A percentile compares a stretch with the other conserved stretches of the same genome.
Evolutionary conservation across 129 eudicot species (phyloP).

Genomic region (Artemisia annua): DNA sequence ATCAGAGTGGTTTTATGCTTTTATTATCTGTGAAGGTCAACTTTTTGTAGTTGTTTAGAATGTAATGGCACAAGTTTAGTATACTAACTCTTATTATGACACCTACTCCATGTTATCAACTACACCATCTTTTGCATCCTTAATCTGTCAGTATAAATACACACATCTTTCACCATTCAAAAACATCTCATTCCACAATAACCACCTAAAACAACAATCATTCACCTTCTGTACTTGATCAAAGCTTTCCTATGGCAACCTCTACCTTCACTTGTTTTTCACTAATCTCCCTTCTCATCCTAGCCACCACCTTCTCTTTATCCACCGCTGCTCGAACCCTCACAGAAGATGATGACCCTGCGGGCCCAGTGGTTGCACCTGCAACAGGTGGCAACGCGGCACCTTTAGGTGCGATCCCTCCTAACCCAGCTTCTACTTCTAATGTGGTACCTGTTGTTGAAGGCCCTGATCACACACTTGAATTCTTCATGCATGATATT

Average conservation of each 20-base stretch:
- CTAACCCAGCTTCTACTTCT: slow-evolving; percentile 18
- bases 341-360: slow-evolving; percentile 25
- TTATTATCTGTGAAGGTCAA: neutral
- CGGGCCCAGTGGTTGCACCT: slow-evolving; percentile 30
- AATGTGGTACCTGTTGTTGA: slow-evolving; percentile 17
- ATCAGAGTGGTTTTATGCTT: slow-evolving; percentile 7
- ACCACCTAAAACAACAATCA: neutral
- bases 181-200: neutral
- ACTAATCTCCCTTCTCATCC: slow-evolving; percentile 23
- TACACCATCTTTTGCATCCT: slow-evolving; percentile 22
- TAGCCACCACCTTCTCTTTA: slow-evolving; percentile 26
- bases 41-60: slow-evolving; percentile 5
- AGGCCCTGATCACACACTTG: slow-evolving; percentile 29
- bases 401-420: slow-evolving; percentile 35
- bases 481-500: slow-evolving; percentile 54
- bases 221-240: slow-evolving; percentile 17
- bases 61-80: slow-evolving; percentile 3
- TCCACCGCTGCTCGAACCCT: slow-evolving; percentile 35
- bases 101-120: slow-evolving; percentile 28
- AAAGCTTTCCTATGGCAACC: slow-evolving; percentile 19
- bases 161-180: slow-evolving; percentile 19
- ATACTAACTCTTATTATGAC: neutral
- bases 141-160: slow-evolving; percentile 16
- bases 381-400: slow-evolving; percentile 14
- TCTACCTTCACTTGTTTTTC: slow-evolving; percentile 20